Percentiles rank a stretch among this genome's conserved stretches.
phyloP scores from a whole-genome alignment of 768 basidiomycete genomes.

The Thelephora ganbajun region DNA sequence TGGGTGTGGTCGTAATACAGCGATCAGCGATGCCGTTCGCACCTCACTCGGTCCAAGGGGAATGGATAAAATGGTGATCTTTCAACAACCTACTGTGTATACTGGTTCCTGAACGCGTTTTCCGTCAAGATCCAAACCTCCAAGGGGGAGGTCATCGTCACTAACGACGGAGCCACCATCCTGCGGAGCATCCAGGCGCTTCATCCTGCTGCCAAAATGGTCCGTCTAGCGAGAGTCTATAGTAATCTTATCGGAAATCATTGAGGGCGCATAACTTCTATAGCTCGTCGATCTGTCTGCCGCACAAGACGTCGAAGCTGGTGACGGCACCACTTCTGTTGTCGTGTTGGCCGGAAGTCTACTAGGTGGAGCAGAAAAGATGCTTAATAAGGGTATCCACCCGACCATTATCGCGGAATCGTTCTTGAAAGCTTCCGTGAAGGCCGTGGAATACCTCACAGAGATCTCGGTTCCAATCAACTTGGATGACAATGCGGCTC shows the following conservation, averaged over 20 bases:
- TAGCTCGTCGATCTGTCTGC: slow-evolving; percentile 95
- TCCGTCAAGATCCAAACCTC: slow-evolving; percentile 78
- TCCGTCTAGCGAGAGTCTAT: slow-evolving; percentile 11
- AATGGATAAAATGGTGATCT: slow-evolving; percentile 96
- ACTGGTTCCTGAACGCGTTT: neutral
- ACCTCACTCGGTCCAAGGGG: slow-evolving; percentile 94
- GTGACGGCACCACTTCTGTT: slow-evolving; percentile 95
- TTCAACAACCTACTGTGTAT: neutral
- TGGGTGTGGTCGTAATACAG: slow-evolving; percentile 28
- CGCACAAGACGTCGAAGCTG: slow-evolving; percentile 96
- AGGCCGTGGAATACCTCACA: slow-evolving; percentile 87
- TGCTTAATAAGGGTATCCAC: slow-evolving; percentile 93
- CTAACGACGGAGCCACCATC: slow-evolving; percentile 98
- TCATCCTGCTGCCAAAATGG: slow-evolving; percentile 99
- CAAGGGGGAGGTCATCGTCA: slow-evolving; percentile 94
- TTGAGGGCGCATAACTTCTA: slow-evolving; percentile 1
- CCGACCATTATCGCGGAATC: slow-evolving; percentile 95
- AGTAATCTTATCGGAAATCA: slow-evolving; percentile 1
- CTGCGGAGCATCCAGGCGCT: slow-evolving; percentile 89
- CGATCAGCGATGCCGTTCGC: slow-evolving; percentile 93
- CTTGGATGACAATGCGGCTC: slow-evolving; percentile 69
- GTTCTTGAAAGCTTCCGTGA: slow-evolving; percentile 83
- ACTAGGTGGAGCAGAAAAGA: slow-evolving; percentile 90
- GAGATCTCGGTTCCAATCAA: slow-evolving; percentile 90
- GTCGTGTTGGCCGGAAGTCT: slow-evolving; percentile 93